Conservation (phyloP, 805 yeast genomes). For the Vanderwaltozyma polyspora region DNA sequence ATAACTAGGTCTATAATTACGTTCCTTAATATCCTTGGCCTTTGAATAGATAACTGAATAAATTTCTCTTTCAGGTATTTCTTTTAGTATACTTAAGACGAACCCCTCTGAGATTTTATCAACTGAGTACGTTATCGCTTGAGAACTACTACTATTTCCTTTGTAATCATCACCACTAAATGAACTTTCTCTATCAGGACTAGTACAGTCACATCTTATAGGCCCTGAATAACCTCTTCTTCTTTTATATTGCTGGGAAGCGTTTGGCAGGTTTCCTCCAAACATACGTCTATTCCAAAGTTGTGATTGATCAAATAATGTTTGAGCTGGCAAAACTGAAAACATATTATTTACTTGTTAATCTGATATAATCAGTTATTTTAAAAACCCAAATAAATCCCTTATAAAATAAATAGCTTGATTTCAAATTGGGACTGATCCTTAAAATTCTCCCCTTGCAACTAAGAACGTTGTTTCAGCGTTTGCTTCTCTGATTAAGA, state of each 20-base stretch:
- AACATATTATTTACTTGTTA: slow-evolving; percentile 9
- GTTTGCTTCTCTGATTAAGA: too few relatives aligned
- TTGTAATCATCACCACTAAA: too few relatives aligned
- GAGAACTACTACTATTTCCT: too few relatives aligned
- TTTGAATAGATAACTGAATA: slow-evolving; percentile 9
- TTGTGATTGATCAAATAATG: slow-evolving; percentile 12
- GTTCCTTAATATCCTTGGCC: slow-evolving; percentile 11
- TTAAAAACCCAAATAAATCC: too few relatives aligned
- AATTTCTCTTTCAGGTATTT: slow-evolving; percentile 12
- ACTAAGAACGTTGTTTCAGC: too few relatives aligned
- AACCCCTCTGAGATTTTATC: slow-evolving; percentile 9
- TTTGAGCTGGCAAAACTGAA: slow-evolving; percentile 12
- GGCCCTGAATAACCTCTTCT: slow-evolving; percentile 5
- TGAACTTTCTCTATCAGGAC: background rate
- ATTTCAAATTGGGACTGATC: too few relatives aligned
- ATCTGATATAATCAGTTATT: too few relatives aligned
- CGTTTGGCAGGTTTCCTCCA: too few relatives aligned
- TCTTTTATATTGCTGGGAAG: slow-evolving; percentile 9
- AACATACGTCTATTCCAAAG: background rate
- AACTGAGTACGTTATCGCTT: too few relatives aligned
- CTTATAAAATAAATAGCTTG: too few relatives aligned
- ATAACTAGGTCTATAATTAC: slow-evolving; percentile 13
- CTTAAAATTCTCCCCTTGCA: too few relatives aligned
- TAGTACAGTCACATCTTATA: background rate
- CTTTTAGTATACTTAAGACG: slow-evolving; percentile 12